These are phyloP conservation scores for Ligustrum vulgare DNA, from an alignment of 257 asterid species.

Conservation along the genomic window DNA sequence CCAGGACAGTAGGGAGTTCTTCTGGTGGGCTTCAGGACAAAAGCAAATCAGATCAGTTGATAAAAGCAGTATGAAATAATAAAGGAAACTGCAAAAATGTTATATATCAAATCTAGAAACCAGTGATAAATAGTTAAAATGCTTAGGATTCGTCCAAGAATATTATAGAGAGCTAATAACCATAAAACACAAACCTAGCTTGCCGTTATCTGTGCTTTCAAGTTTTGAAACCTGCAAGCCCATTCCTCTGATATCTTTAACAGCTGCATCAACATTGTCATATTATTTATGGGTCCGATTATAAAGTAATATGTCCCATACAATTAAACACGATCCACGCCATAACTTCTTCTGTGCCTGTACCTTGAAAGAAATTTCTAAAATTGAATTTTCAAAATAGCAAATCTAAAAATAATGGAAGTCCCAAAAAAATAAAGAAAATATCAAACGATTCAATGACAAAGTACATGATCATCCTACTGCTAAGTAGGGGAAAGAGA, in stretches of 20 bases:
- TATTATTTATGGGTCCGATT: neutral
- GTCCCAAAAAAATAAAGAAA: neutral
- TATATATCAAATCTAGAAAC: conserved; percentile 1
- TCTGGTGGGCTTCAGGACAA: conserved; percentile 52
- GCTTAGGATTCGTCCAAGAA: conserved; percentile 13
- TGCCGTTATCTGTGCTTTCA: conserved; percentile 61
- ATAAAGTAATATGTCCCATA: neutral
- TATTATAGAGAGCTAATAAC: neutral
- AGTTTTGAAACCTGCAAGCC: conserved; percentile 98
- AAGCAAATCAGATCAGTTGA: conserved; percentile 21
- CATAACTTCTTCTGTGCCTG: neutral
- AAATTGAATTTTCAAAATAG: neutral
- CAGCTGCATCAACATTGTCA: conserved; percentile 50
- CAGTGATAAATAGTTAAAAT: conserved; percentile 5
- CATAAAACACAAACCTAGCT: conserved; percentile 49
- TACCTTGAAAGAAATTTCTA: neutral
- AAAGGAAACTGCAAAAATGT: neutral
- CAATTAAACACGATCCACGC: neutral
- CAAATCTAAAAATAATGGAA: neutral
- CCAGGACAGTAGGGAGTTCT: conserved; percentile 79
- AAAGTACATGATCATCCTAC: neutral
- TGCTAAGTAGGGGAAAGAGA: neutral
- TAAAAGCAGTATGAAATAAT: conserved; percentile 9
- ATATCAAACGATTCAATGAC: neutral
- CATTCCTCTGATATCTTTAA: conserved; percentile 85